Evolutionary conservation across 164 flowering plant species (phyloP).

Genomic region (Aristolochia contorta): DNA sequence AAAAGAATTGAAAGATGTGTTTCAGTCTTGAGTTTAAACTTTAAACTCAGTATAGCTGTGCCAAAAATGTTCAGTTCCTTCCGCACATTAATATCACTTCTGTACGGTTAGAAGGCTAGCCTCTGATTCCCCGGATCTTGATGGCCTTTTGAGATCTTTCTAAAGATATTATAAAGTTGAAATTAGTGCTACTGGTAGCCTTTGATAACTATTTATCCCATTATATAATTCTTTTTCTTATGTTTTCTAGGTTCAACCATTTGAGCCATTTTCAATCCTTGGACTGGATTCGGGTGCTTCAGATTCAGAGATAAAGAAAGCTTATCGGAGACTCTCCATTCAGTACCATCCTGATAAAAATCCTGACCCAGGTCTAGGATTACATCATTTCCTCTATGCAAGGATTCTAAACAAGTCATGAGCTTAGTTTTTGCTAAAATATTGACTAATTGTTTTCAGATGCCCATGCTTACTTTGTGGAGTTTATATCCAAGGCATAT

Average conservation of each 20-base stretch:
- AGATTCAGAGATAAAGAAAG: slow-evolving; percentile 89
- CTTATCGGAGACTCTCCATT: slow-evolving; percentile 85
- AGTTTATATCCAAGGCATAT: slow-evolving; percentile 90
- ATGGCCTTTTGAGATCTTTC: neutral
- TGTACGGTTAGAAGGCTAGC: too few relatives aligned
- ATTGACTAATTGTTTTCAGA: slow-evolving; percentile 36
- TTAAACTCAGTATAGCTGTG: too few relatives aligned
- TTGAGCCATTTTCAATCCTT: slow-evolving; percentile 86
- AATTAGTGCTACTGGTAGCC: neutral
- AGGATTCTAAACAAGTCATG: neutral
- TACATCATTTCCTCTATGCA: slow-evolving; percentile 8
- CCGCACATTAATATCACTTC: too few relatives aligned
- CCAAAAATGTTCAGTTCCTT: too few relatives aligned
- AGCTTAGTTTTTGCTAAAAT: neutral
- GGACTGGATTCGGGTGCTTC: slow-evolving; percentile 80
- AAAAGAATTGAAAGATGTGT: too few relatives aligned
- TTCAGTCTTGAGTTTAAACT: too few relatives aligned
- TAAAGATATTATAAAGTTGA: neutral
- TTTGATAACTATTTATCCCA: neutral
- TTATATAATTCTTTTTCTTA: neutral
- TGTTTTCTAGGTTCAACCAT: slow-evolving; percentile 50
- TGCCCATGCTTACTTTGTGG: slow-evolving; percentile 88
- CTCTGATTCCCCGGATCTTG: too few relatives aligned
- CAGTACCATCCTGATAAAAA: slow-evolving; percentile 99
- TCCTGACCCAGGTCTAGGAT: slow-evolving; percentile 92